Base-by-base conservation (phyloP, 108 stramenopile genomes). In the Nitzschia sp. region DNA sequence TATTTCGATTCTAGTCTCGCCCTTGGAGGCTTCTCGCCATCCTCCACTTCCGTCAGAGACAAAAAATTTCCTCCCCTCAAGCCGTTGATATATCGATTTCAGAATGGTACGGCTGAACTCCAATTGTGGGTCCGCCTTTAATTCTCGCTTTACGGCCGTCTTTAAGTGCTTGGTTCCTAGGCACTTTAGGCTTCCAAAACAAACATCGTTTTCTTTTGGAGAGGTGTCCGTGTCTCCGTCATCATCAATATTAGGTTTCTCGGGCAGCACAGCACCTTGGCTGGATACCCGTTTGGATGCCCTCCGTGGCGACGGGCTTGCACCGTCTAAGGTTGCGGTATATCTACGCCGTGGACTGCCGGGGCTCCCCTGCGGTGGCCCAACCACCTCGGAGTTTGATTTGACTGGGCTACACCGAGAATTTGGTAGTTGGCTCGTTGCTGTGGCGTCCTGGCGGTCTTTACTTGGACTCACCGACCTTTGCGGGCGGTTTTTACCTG, bases 1-100 rank as follows among this genome's bases (percentile, higher is more conserved):
- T n/a, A 72, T 72, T 30, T 56, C 53, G 25, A 25, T 64, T 21
- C 17, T 24, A 0, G 27, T 45, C 32, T 74, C 73, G 29, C 18
- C 18, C 47, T 66, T 74, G 2, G 57, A 32, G 32, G 65, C 56
- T 59, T 35, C 47, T 60, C 23, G 27, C 73, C 73, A 74, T 1
- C 23, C 15, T 18, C 23, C 61, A 21, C n/a, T 33, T 15, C 46
- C 58, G 53, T 59, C 56, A 8, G 18, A 38, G 38, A 56, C 55
- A 32, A 76, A 76, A 49, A 63, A 76, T 5, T 49, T 60, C 21
- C 61, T 55, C 19, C 61, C 68, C 18, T 55, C 51, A 27, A 76
- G 54, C 45, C 54, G 29, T 9, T 34, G 18, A 25, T 26, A 24
- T 1, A 76, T 56, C 2, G 15, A 24, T 53, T 64, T 62, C 42